A percentile compares a stretch with the other conserved stretches of the same genome.
Evolutionary conservation across 2,329 filamentous ascomycete genomes (phyloP).

Genomic region (Cladosporium sp.): DNA sequence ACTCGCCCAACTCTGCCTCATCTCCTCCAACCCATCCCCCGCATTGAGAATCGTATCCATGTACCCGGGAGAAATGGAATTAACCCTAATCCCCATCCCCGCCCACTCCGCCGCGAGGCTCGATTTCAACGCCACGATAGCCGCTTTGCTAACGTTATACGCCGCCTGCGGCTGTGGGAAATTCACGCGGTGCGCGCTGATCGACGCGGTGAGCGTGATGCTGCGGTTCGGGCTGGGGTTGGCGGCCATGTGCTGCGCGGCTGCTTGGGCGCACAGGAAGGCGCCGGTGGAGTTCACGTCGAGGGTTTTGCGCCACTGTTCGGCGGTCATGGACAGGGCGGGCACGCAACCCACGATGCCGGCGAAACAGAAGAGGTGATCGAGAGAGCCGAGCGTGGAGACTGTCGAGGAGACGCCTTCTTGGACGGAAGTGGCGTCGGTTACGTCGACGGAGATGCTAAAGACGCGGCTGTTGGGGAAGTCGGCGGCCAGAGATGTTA

Average conservation of each 20-base stretch:
- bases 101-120: constrained; percentile 72
- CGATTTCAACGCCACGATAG: constrained; percentile 58
- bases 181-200: constrained; percentile 66
- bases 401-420: constrained; percentile 40
- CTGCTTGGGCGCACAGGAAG: constrained; percentile 67
- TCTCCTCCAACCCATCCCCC: constrained; percentile 32
- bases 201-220: constrained; percentile 64
- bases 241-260: constrained; percentile 52
- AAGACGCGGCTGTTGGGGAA: constrained; percentile 54
- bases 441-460: constrained; percentile 56
- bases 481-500: constrained; percentile 45
- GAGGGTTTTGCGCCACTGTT: constrained; percentile 59
- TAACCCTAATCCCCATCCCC: constrained; percentile 64
- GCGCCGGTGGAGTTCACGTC: constrained; percentile 70
- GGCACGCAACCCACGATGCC: constrained; percentile 63
- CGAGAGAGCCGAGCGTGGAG: constrained; percentile 46
- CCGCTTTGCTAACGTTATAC: constrained; percentile 71
- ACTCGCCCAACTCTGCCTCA: constrained; percentile 30
- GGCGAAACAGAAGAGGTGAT: constrained; percentile 61
- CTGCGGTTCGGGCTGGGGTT: constrained; percentile 37
- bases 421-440: constrained; percentile 47
- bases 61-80: constrained; percentile 68
- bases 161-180: constrained; percentile 67
- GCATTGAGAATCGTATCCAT: constrained; percentile 72
- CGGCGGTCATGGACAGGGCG: constrained; percentile 55